phyloP scores from a whole-genome alignment of 768 basidiomycete species.

The Termitomyces sp. region DNA sequence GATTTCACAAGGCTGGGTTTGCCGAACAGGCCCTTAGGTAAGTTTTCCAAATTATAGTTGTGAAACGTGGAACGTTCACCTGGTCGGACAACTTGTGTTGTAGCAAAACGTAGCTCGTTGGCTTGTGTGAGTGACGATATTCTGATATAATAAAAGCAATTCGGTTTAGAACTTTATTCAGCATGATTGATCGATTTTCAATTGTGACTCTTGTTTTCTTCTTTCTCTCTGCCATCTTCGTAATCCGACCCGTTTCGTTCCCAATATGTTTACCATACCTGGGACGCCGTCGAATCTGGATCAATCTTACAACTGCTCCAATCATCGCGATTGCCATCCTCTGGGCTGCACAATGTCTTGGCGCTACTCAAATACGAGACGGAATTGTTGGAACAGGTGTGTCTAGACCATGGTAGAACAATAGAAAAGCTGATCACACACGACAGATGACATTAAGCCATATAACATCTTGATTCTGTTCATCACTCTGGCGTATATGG shows the following conservation, averaged over 20 bases:
- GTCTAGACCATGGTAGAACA: slow-evolving; percentile 9
- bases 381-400: slow-evolving; percentile 62
- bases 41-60: too few species aligned
- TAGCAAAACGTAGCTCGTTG: background rate
- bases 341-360: slow-evolving; percentile 49
- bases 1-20: too few species aligned
- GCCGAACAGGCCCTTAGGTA: too few species aligned
- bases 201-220: slow-evolving; percentile 46
- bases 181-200: slow-evolving; percentile 40
- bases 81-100: too few species aligned
- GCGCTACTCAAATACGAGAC: slow-evolving; percentile 49
- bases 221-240: slow-evolving; percentile 45
- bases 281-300: slow-evolving; percentile 20
- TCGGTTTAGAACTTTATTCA: background rate
- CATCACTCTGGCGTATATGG: slow-evolving; percentile 89
- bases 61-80: too few species aligned
- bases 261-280: slow-evolving; percentile 25
- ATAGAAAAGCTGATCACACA: too few species aligned
- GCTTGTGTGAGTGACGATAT: background rate
- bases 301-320: slow-evolving; percentile 42
- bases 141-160: background rate
- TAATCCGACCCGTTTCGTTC: slow-evolving; percentile 38
- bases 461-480: slow-evolving; percentile 95
- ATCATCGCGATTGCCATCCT: slow-evolving; percentile 46
- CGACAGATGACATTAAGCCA: slow-evolving; percentile 70